A percentile compares a stretch with the other conserved stretches of the same genome.
phyloP scores from a whole-genome alignment of 1,284 basidiomycete species.

The Vanrija humicola region DNA sequence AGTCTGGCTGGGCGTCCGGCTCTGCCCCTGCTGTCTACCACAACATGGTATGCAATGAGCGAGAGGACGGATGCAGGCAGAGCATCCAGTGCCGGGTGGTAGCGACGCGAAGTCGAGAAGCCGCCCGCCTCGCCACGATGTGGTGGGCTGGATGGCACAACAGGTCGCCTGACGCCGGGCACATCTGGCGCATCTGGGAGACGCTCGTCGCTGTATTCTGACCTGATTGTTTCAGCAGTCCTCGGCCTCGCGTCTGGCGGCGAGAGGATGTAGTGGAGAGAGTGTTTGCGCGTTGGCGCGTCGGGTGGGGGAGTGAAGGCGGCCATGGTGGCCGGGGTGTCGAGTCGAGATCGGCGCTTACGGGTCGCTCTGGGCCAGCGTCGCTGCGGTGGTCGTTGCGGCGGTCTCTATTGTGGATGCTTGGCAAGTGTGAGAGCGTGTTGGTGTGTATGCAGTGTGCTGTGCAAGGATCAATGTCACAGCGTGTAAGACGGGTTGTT shows the following conservation, averaged over 20 bases:
- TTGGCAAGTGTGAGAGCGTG: too few species aligned
- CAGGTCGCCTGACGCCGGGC: slow-evolving; percentile 6
- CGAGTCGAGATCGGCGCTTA: too few species aligned
- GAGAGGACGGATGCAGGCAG: slow-evolving; percentile 29
- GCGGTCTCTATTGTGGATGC: too few species aligned
- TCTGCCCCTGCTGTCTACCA: slow-evolving; percentile 20
- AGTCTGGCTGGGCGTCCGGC: slow-evolving; percentile 28
- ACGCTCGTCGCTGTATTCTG: not conserved
- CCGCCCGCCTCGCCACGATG: not conserved
- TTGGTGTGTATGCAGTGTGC: too few species aligned
- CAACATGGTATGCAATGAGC: slow-evolving; percentile 29
- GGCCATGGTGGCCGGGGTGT: not conserved
- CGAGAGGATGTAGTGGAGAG: slow-evolving; percentile 34
- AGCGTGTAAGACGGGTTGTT: too few species aligned
- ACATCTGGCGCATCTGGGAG: slow-evolving; percentile 9
- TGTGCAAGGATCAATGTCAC: too few species aligned
- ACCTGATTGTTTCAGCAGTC: too few species aligned
- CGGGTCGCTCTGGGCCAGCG: too few species aligned
- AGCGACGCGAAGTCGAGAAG: not conserved
- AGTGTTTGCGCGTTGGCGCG: slow-evolving; percentile 25
- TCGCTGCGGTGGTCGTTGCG: too few species aligned
- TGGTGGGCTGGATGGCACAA: slow-evolving; percentile 2
- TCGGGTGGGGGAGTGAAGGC: not conserved
- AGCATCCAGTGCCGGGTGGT: slow-evolving; percentile 6
- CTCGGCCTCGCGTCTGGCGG: slow-evolving; percentile 4